Conservation (phyloP, 768 basidiomycete species). For the Suillus subluteus region DNA sequence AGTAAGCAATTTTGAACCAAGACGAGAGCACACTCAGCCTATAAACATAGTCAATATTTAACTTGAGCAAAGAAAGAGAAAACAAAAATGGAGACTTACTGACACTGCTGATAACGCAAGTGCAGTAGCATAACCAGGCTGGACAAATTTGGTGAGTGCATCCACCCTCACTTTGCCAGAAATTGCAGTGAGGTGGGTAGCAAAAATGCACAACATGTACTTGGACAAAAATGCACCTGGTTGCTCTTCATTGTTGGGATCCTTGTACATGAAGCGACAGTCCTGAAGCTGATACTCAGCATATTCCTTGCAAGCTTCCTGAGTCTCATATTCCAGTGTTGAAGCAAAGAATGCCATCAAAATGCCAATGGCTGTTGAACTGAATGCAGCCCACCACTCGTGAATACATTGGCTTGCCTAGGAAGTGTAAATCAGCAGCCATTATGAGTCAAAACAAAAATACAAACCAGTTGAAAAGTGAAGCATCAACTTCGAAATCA, state of each 20-base stretch:
- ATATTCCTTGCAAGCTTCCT: background rate
- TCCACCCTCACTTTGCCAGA: conserved; percentile 2
- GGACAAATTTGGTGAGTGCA: background rate
- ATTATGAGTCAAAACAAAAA: no score
- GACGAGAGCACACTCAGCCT: no score
- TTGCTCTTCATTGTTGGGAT: background rate
- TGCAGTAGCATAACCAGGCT: conserved; percentile 4
- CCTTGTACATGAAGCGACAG: conserved; percentile 12
- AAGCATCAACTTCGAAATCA: no score
- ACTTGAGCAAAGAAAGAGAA: no score
- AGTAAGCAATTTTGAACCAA: no score
- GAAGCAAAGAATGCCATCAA: conserved; percentile 14
- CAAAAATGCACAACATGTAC: conserved; percentile 10
- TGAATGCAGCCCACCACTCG: conserved; percentile 15
- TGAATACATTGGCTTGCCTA: conserved; percentile 4
- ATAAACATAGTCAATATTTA: no score
- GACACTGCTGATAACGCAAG: conserved; percentile 7
- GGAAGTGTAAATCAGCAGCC: no score
- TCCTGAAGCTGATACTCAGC: background rate
- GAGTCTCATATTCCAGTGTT: background rate
- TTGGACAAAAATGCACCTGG: conserved; percentile 2
- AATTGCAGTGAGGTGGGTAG: conserved; percentile 11
- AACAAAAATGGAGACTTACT: conserved; percentile 1
- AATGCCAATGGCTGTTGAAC: conserved; percentile 13
- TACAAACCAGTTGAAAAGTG: no score